These are phyloP conservation scores for Annona cherimola DNA, from an alignment of 164 flowering plant species.

Conservation along the genomic window DNA sequence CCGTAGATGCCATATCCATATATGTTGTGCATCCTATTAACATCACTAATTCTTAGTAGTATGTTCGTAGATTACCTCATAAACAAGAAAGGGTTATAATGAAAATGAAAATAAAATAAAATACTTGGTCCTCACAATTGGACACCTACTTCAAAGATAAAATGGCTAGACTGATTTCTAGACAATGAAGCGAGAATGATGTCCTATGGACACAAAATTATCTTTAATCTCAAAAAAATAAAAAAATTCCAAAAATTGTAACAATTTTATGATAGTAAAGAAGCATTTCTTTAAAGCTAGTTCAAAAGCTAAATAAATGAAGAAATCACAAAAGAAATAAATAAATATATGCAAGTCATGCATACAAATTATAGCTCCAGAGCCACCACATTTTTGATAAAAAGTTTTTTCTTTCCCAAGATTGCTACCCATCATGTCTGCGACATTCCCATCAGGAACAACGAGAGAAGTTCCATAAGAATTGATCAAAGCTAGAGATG, in stretches of 20 bases:
- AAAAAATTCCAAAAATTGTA: no score
- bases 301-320: background rate
- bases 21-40: no score
- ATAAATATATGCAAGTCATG: conserved; percentile 4
- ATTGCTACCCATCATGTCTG: conserved; percentile 22
- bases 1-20: no score
- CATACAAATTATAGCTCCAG: conserved; percentile 95
- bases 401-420: conserved; percentile 45
- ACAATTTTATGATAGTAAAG: background rate
- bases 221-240: no score
- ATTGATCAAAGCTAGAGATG: conserved; percentile 40
- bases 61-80: no score
- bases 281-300: background rate
- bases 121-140: no score
- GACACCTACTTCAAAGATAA: background rate
- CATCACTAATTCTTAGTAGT: no score
- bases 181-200: background rate
- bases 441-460: conserved; percentile 35
- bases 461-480: conserved; percentile 24
- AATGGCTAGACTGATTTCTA: background rate
- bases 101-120: no score
- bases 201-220: background rate
- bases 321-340: background rate
- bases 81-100: no score
- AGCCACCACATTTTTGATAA: conserved; percentile 85